A percentile compares a stretch with the other conserved stretches of the same genome.
Conservation (phyloP, 1,139 yeast genomes). For the Lodderomyces beijingensis region DNA sequence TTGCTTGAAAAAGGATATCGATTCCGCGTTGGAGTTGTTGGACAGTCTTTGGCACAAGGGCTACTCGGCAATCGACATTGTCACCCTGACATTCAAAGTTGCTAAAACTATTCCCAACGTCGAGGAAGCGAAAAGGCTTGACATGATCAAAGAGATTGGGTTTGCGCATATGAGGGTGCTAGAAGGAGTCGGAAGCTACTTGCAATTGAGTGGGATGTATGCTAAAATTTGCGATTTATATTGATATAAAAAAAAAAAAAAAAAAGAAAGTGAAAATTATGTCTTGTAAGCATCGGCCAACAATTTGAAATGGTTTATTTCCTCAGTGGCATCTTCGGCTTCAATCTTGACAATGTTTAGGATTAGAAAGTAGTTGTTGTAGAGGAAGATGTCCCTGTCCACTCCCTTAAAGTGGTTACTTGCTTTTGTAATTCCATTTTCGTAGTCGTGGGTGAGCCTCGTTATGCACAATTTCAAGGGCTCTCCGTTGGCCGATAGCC, state of each 20-base stretch:
- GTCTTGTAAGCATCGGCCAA: slow-evolving; percentile 54
- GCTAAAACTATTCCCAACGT: slow-evolving; percentile 70
- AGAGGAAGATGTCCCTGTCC: slow-evolving; percentile 68
- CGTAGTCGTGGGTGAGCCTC: slow-evolving; percentile 75
- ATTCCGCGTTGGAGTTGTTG: slow-evolving; percentile 63
- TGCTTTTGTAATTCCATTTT: slow-evolving; percentile 67
- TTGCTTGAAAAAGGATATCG: slow-evolving; percentile 53
- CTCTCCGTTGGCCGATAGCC: slow-evolving; percentile 54
- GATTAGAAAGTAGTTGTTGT: slow-evolving; percentile 66
- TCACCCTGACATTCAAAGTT: slow-evolving; percentile 85
- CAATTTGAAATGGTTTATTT: slow-evolving; percentile 56
- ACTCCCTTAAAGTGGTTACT: slow-evolving; percentile 37
- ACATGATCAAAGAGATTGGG: slow-evolving; percentile 81
- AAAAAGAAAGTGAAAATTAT: not conserved
- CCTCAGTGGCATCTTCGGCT: slow-evolving; percentile 48
- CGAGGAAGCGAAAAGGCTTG: slow-evolving; percentile 64
- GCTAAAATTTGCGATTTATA: slow-evolving; percentile 50
- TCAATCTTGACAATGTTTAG: slow-evolving; percentile 46
- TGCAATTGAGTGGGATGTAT: slow-evolving; percentile 81
- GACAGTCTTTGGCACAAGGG: slow-evolving; percentile 82
- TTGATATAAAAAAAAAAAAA: not conserved
- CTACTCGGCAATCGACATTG: slow-evolving; percentile 89
- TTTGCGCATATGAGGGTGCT: slow-evolving; percentile 85
- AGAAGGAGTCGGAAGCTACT: slow-evolving; percentile 86
- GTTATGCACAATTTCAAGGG: slow-evolving; percentile 69